Base-by-base conservation (phyloP, 1,284 basidiomycete genomes). In the Cutaneotrichosporon sp. region DNA sequence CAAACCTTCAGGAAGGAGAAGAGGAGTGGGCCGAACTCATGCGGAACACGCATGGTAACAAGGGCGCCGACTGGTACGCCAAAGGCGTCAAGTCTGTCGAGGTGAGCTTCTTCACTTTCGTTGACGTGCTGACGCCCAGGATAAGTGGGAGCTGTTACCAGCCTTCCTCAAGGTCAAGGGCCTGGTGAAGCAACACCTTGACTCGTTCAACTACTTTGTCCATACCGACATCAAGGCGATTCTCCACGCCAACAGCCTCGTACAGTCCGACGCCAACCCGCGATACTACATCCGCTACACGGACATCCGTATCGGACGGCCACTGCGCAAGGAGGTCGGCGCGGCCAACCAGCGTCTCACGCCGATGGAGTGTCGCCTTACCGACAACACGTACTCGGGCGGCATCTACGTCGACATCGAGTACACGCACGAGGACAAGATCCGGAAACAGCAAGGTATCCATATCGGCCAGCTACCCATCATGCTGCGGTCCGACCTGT, bases 141-240 rank as follows among this genome's bases (percentile, higher is more conserved):
- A 97, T 71, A 97, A 97, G 83, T 97, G 93, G 93, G 83, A 94
- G 41, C 78, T 97, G 12, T 77, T 97, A 4, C 93, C 93, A 1
- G 92, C 92, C 10, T 97, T 97, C 68, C 80, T 97, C 52, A 88
- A 93, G 74, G 89, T 93, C 58, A 97, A 97, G 68, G 93, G 93
- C 62, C 84, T 97, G n/a, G 93, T 97, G 58, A 98, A 98, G 77
- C 96, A 99, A 73, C 96, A 99, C 71, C 90, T 98, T 65, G 97
- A 99, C 76, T 97, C 93, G 9, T 99, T 96, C 84, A 98, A 99
- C 78, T 96, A 97, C 76, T 98, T 99, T 72, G 90, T 98, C 66
- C 89, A 98, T 68, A 86, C 89, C 36, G 93, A 97, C 70, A 88
- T 97, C 70, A 94, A 93, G 74, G 94, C 94, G 65, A 97, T 99